Conservation (phyloP, 306 rosid species). For the Spatholobus suberectus region DNA sequence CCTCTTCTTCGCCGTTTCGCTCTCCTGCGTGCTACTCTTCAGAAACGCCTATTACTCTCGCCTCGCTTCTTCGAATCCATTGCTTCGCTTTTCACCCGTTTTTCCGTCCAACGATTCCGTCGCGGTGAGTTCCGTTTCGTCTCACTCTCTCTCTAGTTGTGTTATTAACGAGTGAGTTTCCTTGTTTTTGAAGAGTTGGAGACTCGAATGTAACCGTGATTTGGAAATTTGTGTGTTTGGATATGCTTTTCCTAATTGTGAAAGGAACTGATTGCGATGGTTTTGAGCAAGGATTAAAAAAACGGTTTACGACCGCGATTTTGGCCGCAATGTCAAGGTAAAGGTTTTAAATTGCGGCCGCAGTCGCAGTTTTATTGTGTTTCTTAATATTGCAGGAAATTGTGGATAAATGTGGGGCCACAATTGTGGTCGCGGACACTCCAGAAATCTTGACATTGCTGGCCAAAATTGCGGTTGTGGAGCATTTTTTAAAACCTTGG, state of each 20-base stretch:
- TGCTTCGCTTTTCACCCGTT: constrained; percentile 22
- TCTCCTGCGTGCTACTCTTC: constrained; percentile 57
- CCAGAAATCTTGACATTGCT: not conserved
- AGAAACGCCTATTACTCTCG: constrained; percentile 50
- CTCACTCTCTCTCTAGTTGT: not conserved
- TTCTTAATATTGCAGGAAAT: no score
- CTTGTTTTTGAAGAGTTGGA: not conserved
- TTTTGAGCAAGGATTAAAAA: no score
- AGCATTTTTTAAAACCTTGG: no score
- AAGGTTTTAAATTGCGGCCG: not conserved
- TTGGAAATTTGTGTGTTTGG: not conserved
- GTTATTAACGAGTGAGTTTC: not conserved
- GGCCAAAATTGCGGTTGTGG: not conserved
- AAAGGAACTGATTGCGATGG: no score
- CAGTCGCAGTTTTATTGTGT: no score
- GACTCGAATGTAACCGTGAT: not conserved
- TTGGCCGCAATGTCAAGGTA: no score
- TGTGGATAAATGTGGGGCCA: no score
- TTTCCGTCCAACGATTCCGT: constrained; percentile 43
- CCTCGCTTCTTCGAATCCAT: constrained; percentile 41
- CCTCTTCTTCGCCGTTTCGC: constrained; percentile 51
- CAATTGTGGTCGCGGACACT: not conserved
- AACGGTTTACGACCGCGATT: no score
- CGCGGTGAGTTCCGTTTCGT: constrained; percentile 48
- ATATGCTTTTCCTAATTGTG: no score